Percentiles rank a stretch among this genome's conserved stretches.
Evolutionary conservation across 805 yeast genomes (phyloP).

Genomic region (Yamadazyma sp.): DNA sequence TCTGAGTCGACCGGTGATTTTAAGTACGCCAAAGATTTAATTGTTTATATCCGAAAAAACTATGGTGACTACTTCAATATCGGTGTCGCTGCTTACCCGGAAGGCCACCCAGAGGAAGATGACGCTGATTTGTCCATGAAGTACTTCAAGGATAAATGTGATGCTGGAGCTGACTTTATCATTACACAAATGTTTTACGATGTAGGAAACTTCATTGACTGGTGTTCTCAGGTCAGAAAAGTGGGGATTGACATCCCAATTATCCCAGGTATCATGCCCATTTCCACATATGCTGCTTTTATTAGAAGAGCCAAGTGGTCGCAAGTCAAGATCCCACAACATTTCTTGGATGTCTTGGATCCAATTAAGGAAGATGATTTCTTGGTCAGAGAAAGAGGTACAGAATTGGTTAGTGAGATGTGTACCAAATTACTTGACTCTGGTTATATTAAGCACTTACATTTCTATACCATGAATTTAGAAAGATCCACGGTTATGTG

Average conservation of each 20-base stretch:
- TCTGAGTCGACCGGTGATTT: conserved; percentile 81
- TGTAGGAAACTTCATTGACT: conserved; percentile 74
- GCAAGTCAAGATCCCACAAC: conserved; percentile 73
- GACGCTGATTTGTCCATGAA: conserved; percentile 48
- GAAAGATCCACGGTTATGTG: conserved; percentile 90
- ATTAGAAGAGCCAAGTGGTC: conserved; percentile 95
- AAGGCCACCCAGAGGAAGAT: conserved; percentile 90
- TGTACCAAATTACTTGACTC: conserved; percentile 70
- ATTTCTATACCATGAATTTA: conserved; percentile 96
- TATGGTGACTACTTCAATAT: conserved; percentile 90
- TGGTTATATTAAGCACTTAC: conserved; percentile 80
- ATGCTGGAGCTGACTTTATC: conserved; percentile 91
- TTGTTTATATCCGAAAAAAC: conserved; percentile 66
- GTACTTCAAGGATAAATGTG: conserved; percentile 82
- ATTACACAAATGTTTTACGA: conserved; percentile 98
- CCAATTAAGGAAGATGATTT: conserved; percentile 90
- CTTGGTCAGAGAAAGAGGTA: conserved; percentile 81
- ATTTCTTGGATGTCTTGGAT: conserved; percentile 66
- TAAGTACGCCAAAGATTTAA: conserved; percentile 83
- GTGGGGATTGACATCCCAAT: conserved; percentile 81
- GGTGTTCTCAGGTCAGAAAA: conserved; percentile 74
- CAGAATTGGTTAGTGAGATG: conserved; percentile 79
- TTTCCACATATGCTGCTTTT: conserved; percentile 91
- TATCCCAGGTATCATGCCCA: conserved; percentile 98
- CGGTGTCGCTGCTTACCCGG: conserved; percentile 97